Conservation (phyloP, 164 flowering plant genomes). For the Cinnamomum micranthum region DNA sequence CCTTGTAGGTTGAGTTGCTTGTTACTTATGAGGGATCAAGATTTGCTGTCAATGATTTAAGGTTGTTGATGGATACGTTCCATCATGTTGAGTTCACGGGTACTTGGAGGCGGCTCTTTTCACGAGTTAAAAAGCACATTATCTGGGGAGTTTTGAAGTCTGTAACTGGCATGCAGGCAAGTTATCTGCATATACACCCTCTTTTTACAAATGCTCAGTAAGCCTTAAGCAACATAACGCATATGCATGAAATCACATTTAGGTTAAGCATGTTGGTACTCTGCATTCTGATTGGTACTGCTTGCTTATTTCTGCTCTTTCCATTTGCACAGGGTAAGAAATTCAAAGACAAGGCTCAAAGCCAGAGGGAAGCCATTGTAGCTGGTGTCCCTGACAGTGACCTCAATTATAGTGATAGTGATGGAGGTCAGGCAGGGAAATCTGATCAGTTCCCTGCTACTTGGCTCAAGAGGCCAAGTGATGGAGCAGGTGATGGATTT, state of each 20-base stretch:
- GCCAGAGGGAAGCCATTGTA: conserved; percentile 46
- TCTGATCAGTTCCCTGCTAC: conserved; percentile 61
- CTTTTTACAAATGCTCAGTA: background rate
- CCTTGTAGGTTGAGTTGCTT: conserved; percentile 75
- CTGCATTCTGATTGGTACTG: background rate
- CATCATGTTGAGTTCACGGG: conserved; percentile 91
- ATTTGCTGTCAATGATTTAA: conserved; percentile 85
- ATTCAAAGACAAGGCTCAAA: conserved; percentile 83
- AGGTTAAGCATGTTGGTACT: no score
- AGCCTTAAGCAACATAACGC: no score
- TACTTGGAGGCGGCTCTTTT: conserved; percentile 91
- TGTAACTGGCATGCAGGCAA: conserved; percentile 99
- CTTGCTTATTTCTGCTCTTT: background rate
- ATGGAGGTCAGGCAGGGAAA: conserved; percentile 58
- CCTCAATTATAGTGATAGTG: conserved; percentile 82
- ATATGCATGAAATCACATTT: no score
- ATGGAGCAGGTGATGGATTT: conserved; percentile 98
- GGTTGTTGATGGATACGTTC: conserved; percentile 91
- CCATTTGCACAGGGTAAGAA: conserved; percentile 75
- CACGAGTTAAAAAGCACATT: conserved; percentile 93
- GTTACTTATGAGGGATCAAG: conserved; percentile 94
- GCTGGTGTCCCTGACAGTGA: conserved; percentile 53
- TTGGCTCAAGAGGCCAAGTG: conserved; percentile 65
- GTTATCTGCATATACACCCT: background rate
- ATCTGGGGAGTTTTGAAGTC: conserved; percentile 99